Base-by-base conservation (phyloP, 331 rosid genomes). In the Acacia concinna region DNA sequence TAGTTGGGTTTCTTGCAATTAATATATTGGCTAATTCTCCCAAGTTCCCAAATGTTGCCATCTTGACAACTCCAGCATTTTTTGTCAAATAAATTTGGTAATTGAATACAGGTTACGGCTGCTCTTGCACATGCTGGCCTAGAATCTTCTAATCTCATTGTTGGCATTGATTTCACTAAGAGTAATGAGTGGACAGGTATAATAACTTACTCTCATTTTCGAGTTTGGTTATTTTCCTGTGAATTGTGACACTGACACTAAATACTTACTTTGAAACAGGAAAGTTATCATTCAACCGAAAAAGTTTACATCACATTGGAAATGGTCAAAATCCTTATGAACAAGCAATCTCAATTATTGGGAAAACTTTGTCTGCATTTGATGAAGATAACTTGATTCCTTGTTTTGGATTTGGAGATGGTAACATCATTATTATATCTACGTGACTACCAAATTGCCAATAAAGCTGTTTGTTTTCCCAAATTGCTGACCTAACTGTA, bases 181-280 rank as follows among this genome's bases (percentile, higher is more conserved):
- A 94, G 97, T 90, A 94, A 94, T 63, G 96, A 94, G 80, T 94
- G 98, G 98, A 94, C 97, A 91, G 97, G 97, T 89, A 59, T 31
- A 30, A 52, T 75, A 60, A 77, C 79, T 21, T 71, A 41, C 59
- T 78, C 54, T 75, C 51, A 38, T 68, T 81, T 73, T 80, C 76
- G 76, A 79, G 59, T 78, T 76, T 67, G 49, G 31, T 70, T 62
- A 12, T 75, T 71, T 23, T 51, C 25, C 76, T 37, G 40, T 47
- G 62, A 65, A 20, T 72, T 77, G 52, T 78, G 31, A 77, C 80
- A 69, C 72, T 80, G 40, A 73, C 82, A 70, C 69, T 57, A 41
- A 75, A 65, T 56, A 56, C 83, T 74, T 44, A 74, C 51, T 15
- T 71, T 67, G 46, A 15, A 76, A 75, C 83, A 94, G 98, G 97